These are phyloP conservation scores for Alisma plantagoaquatica DNA, from an alignment of 106 monocot species.

Conservation along the genomic window DNA sequence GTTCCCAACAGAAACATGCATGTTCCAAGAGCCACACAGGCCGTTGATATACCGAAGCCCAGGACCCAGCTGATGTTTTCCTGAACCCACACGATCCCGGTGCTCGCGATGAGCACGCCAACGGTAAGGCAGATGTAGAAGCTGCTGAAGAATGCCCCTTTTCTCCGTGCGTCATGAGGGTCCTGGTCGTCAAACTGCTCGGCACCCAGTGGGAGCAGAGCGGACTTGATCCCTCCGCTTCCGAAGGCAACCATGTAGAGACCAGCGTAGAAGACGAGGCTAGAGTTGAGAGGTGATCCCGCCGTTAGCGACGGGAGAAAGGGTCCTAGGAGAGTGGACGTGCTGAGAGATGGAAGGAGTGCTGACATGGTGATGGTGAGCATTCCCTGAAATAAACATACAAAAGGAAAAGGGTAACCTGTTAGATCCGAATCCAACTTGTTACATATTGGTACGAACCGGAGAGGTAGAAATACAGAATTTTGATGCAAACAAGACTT, in stretches of 20 bases:
- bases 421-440: too few species aligned
- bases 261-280: conserved; percentile 18
- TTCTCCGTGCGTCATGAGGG: conserved; percentile 12
- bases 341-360: too few species aligned
- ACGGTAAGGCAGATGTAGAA: conserved; percentile 23
- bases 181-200: conserved; percentile 37
- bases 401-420: background rate
- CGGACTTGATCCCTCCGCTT: conserved; percentile 24
- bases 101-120: conserved; percentile 22
- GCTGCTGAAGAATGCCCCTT: conserved; percentile 21
- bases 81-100: conserved; percentile 40
- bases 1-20: conserved; percentile 22
- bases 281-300: conserved; percentile 6
- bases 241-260: conserved; percentile 45
- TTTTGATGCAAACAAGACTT: too few species aligned
- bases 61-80: conserved; percentile 28
- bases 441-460: too few species aligned
- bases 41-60: conserved; percentile 31
- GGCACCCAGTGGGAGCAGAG: conserved; percentile 40
- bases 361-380: conserved; percentile 15
- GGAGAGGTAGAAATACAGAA: too few species aligned
- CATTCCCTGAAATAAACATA: conserved; percentile 28
- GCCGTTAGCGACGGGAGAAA: conserved; percentile 8
- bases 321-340: too few species aligned
- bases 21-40: conserved; percentile 17